These are phyloP conservation scores for Eucalyptus sp. DNA, from an alignment of 345 rosid genomes.

Conservation along the genomic window DNA sequence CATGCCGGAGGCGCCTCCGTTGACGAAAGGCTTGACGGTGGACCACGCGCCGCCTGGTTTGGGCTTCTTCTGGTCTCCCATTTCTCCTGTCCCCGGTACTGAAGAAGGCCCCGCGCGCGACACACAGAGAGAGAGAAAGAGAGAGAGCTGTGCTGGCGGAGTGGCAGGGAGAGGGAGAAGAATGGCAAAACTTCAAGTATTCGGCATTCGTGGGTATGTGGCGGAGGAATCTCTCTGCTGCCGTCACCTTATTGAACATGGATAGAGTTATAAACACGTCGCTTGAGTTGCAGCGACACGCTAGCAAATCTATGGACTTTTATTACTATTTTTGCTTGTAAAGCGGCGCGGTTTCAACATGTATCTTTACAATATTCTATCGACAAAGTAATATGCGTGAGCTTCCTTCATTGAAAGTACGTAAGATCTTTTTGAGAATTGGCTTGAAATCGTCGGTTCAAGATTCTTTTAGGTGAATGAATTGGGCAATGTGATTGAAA, in stretches of 20 bases:
- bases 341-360: no score
- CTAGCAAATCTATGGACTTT: not conserved
- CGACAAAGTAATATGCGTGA: fast-evolving
- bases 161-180: not conserved
- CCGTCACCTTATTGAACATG: not conserved
- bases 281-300: not conserved
- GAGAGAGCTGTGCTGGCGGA: not conserved
- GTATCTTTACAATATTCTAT: no score
- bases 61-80: conserved; percentile 40
- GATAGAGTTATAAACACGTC: not conserved
- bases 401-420: not conserved
- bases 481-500: no score
- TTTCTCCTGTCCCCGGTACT: fast-evolving
- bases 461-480: no score
- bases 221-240: not conserved
- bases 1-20: conserved; percentile 98
- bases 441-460: not conserved
- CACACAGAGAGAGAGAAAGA: not conserved
- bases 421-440: not conserved
- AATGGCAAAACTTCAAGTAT: not conserved
- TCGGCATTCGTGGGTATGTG: not conserved
- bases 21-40: conserved; percentile 80
- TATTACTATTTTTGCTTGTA: no score
- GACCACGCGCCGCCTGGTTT: conserved; percentile 53
- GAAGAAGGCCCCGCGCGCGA: not conserved